Conservation (phyloP, 305 asterid genomes). For the Fraxinus xanthoxyloides region DNA sequence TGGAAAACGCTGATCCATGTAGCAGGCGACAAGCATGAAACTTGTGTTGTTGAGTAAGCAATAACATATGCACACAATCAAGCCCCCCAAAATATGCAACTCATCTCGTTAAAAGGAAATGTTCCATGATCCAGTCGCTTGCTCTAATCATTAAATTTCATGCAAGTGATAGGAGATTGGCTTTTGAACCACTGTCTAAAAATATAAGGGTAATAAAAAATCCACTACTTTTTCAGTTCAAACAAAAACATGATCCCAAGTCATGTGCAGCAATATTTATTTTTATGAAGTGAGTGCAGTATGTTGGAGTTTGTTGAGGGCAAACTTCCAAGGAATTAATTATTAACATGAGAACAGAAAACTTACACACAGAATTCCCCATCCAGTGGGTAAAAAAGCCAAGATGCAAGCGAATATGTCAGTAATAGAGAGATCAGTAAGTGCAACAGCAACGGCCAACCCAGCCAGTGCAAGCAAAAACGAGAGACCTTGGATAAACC, state of each 20-base stretch:
- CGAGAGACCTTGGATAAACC: slow-evolving; percentile 84
- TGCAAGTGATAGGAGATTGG: background rate
- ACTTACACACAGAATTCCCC: slow-evolving; percentile 94
- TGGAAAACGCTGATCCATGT: background rate
- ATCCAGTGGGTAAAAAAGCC: slow-evolving; percentile 98
- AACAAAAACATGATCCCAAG: background rate
- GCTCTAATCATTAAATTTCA: background rate
- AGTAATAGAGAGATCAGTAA: slow-evolving; percentile 56
- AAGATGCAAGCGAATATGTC: slow-evolving; percentile 86
- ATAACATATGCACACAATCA: background rate
- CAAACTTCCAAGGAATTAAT: background rate
- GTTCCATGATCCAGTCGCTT: background rate
- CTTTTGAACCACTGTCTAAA: background rate
- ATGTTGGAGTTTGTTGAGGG: background rate
- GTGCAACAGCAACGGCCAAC: slow-evolving; percentile 58
- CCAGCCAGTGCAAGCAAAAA: slow-evolving; percentile 87
- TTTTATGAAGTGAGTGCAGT: background rate
- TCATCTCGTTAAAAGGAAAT: background rate
- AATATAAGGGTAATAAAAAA: background rate
- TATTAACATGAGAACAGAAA: background rate
- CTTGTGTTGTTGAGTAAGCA: background rate
- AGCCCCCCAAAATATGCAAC: background rate
- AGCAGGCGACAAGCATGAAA: background rate
- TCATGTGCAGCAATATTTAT: background rate
- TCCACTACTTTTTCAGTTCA: background rate